Evolutionary conservation across 345 rosid genomes (phyloP).

Genomic region (Atalantia buxifolia): DNA sequence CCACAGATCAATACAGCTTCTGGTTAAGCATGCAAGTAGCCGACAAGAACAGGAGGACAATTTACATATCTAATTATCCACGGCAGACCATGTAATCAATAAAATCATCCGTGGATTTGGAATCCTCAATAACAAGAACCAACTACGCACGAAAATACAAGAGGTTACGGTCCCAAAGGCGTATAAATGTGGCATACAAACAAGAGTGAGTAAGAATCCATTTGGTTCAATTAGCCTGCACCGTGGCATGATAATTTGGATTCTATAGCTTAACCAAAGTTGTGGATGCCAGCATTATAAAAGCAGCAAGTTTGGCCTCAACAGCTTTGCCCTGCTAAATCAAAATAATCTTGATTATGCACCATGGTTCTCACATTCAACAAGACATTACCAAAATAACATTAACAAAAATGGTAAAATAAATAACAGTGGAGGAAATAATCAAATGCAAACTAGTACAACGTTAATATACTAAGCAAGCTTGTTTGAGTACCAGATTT

Average conservation of each 20-base stretch:
- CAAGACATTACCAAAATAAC: neutral
- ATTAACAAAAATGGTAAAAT: neutral
- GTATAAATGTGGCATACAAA: neutral
- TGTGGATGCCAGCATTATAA: neutral
- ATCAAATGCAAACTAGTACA: neutral
- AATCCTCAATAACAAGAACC: neutral
- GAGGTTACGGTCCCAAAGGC: neutral
- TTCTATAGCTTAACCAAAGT: neutral
- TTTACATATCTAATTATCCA: neutral
- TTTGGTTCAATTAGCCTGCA: neutral
- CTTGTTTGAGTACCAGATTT: neutral
- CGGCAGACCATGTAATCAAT: neutral
- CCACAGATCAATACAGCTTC: no score
- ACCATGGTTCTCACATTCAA: neutral
- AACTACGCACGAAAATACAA: neutral
- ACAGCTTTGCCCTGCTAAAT: neutral
- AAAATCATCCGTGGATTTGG: neutral
- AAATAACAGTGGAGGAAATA: neutral
- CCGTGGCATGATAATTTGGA: neutral
- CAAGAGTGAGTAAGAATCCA: neutral
- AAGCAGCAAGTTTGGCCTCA: neutral
- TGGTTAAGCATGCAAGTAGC: neutral
- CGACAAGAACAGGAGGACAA: neutral
- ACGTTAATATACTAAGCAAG: neutral
- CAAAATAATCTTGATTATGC: neutral